Conservation (phyloP, 805 yeast genomes). For the Suhomyces sp. region DNA sequence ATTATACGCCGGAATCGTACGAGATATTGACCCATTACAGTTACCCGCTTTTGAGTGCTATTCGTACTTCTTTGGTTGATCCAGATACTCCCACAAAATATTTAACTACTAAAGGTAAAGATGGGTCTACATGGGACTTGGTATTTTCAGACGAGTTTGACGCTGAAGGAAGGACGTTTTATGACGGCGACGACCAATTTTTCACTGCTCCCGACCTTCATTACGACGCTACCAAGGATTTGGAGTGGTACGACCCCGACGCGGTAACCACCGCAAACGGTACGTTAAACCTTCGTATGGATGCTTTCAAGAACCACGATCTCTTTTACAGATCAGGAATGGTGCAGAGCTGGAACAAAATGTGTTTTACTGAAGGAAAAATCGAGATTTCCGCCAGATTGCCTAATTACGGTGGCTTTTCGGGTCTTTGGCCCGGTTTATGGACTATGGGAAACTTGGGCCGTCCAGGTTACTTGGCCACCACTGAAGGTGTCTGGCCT, state of each 20-base stretch:
- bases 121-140: constrained; percentile 68
- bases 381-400: constrained; percentile 73
- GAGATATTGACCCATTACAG: constrained; percentile 52
- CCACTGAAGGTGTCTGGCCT: constrained; percentile 96
- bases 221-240: constrained; percentile 83
- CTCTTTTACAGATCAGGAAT: constrained; percentile 84
- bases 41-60: constrained; percentile 56
- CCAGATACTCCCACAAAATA: constrained; percentile 66
- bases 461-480: constrained; percentile 83
- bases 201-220: constrained; percentile 83
- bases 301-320: constrained; percentile 77
- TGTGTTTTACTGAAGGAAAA: constrained; percentile 84
- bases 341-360: constrained; percentile 88
- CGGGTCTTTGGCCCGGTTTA: constrained; percentile 95
- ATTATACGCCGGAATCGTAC: constrained; percentile 27
- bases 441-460: constrained; percentile 95
- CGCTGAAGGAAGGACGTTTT: constrained; percentile 85
- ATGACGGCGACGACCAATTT: constrained; percentile 87
- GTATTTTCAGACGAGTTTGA: constrained; percentile 92
- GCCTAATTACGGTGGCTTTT: constrained; percentile 73
- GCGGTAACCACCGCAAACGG: constrained; percentile 79
- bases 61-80: constrained; percentile 62
- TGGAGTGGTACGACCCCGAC: constrained; percentile 96
- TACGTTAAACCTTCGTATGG: constrained; percentile 64
- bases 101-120: constrained; percentile 46